Conservation (phyloP, 2,329 filamentous ascomycete species). For the Chaetomiaceae sp. region DNA sequence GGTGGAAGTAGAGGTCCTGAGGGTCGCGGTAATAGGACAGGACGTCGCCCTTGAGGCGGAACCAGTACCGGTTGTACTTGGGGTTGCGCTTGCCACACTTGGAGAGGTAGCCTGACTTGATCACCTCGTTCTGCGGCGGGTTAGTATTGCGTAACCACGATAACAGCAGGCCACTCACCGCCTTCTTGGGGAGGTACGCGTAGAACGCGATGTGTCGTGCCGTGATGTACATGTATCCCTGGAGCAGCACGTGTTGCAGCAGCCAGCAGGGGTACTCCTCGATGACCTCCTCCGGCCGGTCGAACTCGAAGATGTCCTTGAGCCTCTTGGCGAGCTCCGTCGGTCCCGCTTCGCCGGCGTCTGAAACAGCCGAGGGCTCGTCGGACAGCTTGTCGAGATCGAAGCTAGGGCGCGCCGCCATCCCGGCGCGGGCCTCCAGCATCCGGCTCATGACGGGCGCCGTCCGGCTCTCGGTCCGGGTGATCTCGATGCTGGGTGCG, state of each 20-base stretch:
- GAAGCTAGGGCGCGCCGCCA: constrained; percentile 55
- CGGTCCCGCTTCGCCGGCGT: constrained; percentile 37
- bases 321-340: constrained; percentile 65
- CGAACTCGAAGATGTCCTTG: constrained; percentile 82
- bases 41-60: constrained; percentile 85
- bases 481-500: constrained; percentile 29
- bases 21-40: constrained; percentile 83
- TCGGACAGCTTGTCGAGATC: constrained; percentile 47
- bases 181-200: constrained; percentile 91
- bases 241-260: constrained; percentile 82
- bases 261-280: constrained; percentile 94
- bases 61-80: constrained; percentile 88
- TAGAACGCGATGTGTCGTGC: constrained; percentile 93
- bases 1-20: constrained; percentile 84
- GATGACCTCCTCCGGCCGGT: constrained; percentile 76
- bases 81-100: constrained; percentile 88
- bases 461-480: constrained; percentile 43
- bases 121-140: constrained; percentile 55
- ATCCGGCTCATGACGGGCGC: constrained; percentile 74
- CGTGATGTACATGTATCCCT: constrained; percentile 96
- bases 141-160: background rate
- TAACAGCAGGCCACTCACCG: constrained; percentile 48
- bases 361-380: constrained; percentile 34
- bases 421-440: constrained; percentile 65
- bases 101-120: constrained; percentile 82